These are phyloP conservation scores for Hippophae rhamnoides DNA, from an alignment of 306 rosid species.

Conservation along the genomic window DNA sequence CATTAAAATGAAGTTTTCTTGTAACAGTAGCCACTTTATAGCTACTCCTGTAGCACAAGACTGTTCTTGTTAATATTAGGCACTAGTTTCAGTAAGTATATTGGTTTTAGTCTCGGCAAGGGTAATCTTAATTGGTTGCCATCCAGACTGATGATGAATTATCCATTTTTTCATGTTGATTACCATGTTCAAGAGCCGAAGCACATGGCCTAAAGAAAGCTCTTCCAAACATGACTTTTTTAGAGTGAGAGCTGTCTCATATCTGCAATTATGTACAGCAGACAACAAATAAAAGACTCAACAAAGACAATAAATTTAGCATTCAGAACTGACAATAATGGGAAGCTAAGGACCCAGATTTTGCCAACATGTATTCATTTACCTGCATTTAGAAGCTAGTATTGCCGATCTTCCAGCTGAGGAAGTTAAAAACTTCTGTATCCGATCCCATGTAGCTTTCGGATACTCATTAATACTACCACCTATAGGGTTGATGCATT, in stretches of 20 bases:
- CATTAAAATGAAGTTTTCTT: slow-evolving; percentile 10
- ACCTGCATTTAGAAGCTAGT: slow-evolving; percentile 66
- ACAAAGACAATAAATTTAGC: background rate
- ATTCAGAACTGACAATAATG: background rate
- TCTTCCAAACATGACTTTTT: slow-evolving; percentile 47
- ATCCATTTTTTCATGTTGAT: slow-evolving; percentile 60
- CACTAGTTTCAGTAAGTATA: slow-evolving; percentile 16
- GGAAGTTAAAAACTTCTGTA: slow-evolving; percentile 45
- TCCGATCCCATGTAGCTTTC: slow-evolving; percentile 41
- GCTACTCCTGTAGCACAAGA: slow-evolving; percentile 11
- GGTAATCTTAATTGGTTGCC: slow-evolving; percentile 60
- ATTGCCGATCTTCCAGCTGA: slow-evolving; percentile 45
- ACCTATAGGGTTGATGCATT: slow-evolving; percentile 50
- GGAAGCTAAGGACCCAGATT: slow-evolving; percentile 7
- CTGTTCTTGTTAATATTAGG: slow-evolving; percentile 19
- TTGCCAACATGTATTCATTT: slow-evolving; percentile 10
- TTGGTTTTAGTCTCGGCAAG: slow-evolving; percentile 32
- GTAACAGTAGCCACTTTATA: slow-evolving; percentile 14
- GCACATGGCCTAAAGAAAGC: slow-evolving; percentile 52
- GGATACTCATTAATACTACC: slow-evolving; percentile 36
- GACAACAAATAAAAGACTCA: background rate
- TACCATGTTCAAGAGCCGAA: slow-evolving; percentile 55
- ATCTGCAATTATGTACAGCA: slow-evolving; percentile 36
- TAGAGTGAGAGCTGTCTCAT: slow-evolving; percentile 50
- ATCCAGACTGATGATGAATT: slow-evolving; percentile 49